Conservation (phyloP, 306 rosid species). For the Pyrus betulifolia region DNA sequence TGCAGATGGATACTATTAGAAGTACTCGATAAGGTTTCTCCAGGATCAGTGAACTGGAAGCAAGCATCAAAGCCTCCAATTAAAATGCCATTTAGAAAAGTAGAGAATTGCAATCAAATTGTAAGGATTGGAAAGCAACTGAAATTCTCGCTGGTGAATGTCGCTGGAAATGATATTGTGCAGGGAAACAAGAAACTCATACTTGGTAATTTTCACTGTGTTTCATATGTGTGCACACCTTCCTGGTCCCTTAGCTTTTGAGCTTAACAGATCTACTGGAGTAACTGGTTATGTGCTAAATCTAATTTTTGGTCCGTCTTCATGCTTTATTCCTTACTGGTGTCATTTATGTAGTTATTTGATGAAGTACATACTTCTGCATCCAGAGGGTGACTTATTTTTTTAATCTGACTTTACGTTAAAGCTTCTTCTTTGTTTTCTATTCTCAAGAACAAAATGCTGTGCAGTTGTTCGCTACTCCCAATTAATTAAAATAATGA, state of each 20-base stretch:
- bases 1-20: constrained; percentile 84
- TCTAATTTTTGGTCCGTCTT: neutral
- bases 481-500: neutral
- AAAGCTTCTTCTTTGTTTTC: neutral
- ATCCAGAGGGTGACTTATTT: neutral
- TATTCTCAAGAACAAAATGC: neutral
- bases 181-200: constrained; percentile 99
- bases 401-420: neutral
- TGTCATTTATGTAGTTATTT: neutral
- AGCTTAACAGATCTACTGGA: neutral
- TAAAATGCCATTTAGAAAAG: constrained; percentile 91
- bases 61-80: constrained; percentile 95
- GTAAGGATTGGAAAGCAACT: constrained; percentile 61
- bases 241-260: neutral
- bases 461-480: neutral
- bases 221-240: neutral
- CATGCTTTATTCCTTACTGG: neutral
- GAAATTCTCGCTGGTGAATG: constrained; percentile 78
- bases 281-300: neutral
- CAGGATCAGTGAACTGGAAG: constrained; percentile 83
- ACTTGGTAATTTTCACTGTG: constrained; percentile 50
- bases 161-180: constrained; percentile 88
- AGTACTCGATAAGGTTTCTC: constrained; percentile 85
- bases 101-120: constrained; percentile 96
- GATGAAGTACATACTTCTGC: neutral